Percentiles rank a stretch among this genome's conserved stretches.
These are phyloP conservation scores for Lodderomyces jiufengensis DNA, from an alignment of 1,139 yeast species.

Conservation along the genomic window DNA sequence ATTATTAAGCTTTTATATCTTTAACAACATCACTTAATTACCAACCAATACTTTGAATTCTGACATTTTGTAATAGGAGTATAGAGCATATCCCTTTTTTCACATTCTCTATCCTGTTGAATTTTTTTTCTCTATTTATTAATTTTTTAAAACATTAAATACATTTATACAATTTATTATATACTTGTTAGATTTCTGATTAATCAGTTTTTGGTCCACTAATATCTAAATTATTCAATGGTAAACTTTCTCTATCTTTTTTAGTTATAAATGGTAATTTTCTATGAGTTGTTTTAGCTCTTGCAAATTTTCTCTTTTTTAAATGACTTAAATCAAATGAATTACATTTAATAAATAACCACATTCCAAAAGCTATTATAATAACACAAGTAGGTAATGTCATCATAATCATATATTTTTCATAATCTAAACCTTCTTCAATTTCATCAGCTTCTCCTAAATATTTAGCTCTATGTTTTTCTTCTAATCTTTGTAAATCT, in stretches of 20 bases:
- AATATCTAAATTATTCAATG: constrained; percentile 23
- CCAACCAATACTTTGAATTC: too few relatives aligned
- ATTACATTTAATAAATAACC: constrained; percentile 56
- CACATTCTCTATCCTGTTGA: too few relatives aligned
- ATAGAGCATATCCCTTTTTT: not conserved
- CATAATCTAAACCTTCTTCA: constrained; percentile 59
- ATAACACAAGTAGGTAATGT: constrained; percentile 70
- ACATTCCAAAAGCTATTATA: constrained; percentile 60
- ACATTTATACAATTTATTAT: too few relatives aligned
- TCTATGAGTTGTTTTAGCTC: constrained; percentile 33
- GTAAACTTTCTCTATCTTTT: constrained; percentile 24
- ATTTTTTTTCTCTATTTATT: too few relatives aligned
- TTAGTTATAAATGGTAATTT: constrained; percentile 28
- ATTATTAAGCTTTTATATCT: too few relatives aligned
- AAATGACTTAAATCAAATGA: constrained; percentile 49
- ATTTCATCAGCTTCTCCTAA: constrained; percentile 41
- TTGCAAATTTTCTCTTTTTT: constrained; percentile 48
- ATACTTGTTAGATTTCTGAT: not conserved
- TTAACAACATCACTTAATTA: too few relatives aligned
- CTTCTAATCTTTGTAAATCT: constrained; percentile 45
- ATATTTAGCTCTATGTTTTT: constrained; percentile 28
- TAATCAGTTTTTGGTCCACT: constrained; percentile 11
- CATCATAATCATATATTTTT: constrained; percentile 62
- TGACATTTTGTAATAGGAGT: too few relatives aligned
- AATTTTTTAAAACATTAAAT: too few relatives aligned